phyloP scores from a whole-genome alignment of 2,329 filamentous ascomycete species.

The Pseudocercospora cruenta region DNA sequence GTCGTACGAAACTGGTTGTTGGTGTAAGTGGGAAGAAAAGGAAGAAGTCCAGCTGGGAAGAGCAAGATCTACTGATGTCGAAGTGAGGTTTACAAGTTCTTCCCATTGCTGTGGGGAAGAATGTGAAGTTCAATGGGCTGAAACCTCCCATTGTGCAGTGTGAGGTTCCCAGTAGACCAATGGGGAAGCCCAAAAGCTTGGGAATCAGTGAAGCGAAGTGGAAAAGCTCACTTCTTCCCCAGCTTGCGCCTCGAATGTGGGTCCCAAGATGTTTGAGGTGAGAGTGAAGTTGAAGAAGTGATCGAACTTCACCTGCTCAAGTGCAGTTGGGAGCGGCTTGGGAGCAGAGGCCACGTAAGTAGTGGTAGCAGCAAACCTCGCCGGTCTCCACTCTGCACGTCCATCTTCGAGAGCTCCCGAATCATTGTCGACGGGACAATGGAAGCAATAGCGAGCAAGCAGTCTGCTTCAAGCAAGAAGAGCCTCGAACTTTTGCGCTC shows the following conservation, averaged over 20 bases:
- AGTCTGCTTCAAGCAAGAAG: background rate
- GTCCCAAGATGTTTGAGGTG: background rate
- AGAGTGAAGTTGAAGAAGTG: background rate
- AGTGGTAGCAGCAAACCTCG: background rate
- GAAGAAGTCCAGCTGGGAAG: constrained; percentile 1
- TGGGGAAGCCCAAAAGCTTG: background rate
- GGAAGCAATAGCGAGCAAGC: background rate
- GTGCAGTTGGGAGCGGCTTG: background rate
- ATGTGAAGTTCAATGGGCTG: constrained; percentile 6
- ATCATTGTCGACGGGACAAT: background rate
- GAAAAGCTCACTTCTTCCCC: constrained; percentile 1
- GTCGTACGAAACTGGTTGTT: background rate
- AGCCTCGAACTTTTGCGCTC: background rate
- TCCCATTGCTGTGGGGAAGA: constrained; percentile 3
- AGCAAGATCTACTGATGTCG: constrained; percentile 1
- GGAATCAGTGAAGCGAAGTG: background rate
- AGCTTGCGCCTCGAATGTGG: constrained; percentile 5
- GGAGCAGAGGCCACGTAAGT: background rate
- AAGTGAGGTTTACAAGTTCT: constrained; percentile 7
- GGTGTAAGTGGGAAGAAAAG: background rate
- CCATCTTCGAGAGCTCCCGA: background rate
- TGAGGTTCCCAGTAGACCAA: constrained; percentile 8
- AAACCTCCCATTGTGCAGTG: background rate
- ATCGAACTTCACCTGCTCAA: background rate
- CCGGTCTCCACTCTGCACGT: background rate